Evolutionary conservation across 75 land plant genomes (phyloP).

Genomic region (Gnetum montanum): DNA sequence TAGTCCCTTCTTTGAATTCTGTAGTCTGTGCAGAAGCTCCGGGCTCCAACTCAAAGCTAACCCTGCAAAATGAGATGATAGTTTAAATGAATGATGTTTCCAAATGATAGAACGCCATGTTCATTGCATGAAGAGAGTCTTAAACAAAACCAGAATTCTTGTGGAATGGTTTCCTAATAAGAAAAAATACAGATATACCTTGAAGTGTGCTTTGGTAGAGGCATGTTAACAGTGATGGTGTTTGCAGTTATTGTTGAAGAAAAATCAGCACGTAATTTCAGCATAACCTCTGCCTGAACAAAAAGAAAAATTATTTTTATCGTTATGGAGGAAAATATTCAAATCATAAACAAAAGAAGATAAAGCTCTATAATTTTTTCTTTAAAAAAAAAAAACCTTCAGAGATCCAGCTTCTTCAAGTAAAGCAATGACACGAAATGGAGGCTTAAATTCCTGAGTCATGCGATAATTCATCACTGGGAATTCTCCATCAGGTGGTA

Average conservation of each 20-base stretch:
- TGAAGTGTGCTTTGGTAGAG: constrained; percentile 78
- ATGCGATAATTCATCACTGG: constrained; percentile 95
- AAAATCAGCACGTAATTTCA: constrained; percentile 91
- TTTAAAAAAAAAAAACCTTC: constrained; percentile 35
- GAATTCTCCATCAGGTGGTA: constrained; percentile 97
- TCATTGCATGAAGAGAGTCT: too few species aligned
- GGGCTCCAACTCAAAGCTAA: constrained; percentile 73
- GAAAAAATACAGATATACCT: constrained; percentile 37
- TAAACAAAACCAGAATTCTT: too few species aligned
- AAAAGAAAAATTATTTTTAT: too few species aligned
- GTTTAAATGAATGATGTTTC: not conserved
- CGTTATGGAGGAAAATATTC: too few species aligned
- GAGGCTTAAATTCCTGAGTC: constrained; percentile 95
- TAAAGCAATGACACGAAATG: constrained; percentile 72
- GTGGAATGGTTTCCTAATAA: too few species aligned
- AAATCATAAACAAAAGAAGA: not conserved
- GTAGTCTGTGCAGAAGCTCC: constrained; percentile 88
- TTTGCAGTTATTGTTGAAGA: constrained; percentile 76
- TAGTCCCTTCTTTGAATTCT: constrained; percentile 83
- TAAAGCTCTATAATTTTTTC: too few species aligned
- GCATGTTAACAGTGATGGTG: constrained; percentile 67
- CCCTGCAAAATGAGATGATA: constrained; percentile 65
- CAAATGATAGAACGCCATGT: not conserved
- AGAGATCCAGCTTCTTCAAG: constrained; percentile 85
- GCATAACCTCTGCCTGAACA: constrained; percentile 94